Conservation (phyloP, 495 filamentous ascomycete genomes). For the Podospora pseudocomata region DNA sequence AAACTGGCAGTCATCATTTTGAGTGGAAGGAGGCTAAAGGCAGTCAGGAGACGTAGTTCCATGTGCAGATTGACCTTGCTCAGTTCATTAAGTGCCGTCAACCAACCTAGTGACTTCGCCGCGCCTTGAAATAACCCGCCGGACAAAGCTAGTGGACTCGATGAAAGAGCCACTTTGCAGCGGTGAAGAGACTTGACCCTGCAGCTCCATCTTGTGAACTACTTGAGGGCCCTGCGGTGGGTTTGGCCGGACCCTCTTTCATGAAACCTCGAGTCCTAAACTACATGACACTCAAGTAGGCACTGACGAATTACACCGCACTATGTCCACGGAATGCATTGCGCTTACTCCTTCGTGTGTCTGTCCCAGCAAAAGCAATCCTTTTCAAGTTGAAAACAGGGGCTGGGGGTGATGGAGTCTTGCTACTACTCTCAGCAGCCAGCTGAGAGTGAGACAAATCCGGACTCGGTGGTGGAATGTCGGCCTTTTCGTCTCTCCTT, state of each 20-base stretch:
- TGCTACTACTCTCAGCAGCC: background rate
- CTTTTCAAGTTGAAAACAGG: background rate
- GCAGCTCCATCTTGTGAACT: background rate
- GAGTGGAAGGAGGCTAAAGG: too few species aligned
- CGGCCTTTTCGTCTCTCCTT: conserved; percentile 4
- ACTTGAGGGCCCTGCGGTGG: background rate
- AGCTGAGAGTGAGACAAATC: background rate
- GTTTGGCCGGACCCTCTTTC: too few species aligned
- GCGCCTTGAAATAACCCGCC: background rate
- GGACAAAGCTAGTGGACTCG: background rate
- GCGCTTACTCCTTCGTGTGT: background rate
- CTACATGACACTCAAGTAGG: background rate
- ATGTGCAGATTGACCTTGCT: too few species aligned
- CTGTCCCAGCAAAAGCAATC: conserved; percentile 1
- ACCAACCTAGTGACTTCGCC: too few species aligned
- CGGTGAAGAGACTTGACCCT: background rate
- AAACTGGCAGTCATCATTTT: too few species aligned
- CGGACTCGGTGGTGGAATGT: background rate
- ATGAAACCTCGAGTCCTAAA: background rate
- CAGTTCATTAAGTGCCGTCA: too few species aligned
- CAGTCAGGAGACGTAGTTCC: too few species aligned
- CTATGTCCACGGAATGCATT: background rate
- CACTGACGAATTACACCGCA: background rate
- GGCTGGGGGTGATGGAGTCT: background rate
- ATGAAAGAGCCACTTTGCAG: background rate